Conservation (phyloP, 2,329 filamentous ascomycete genomes). For the Thielaviopsis musarum region DNA sequence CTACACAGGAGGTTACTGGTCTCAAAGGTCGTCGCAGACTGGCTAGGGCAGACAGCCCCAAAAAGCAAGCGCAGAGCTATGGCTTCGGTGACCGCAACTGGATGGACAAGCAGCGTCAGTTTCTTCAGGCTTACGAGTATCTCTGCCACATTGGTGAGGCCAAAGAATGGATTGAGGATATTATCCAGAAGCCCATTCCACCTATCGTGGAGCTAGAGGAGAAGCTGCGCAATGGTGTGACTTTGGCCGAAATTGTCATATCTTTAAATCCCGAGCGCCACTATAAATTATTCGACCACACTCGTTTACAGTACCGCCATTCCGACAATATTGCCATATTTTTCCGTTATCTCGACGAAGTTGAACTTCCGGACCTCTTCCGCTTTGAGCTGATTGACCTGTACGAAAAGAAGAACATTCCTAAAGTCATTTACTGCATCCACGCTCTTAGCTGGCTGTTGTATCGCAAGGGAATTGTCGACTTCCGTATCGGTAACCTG, state of each 20-base stretch:
- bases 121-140: conserved; percentile 93
- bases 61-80: conserved; percentile 26
- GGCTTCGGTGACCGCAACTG: conserved; percentile 75
- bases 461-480: conserved; percentile 83
- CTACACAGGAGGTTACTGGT: conserved; percentile 73
- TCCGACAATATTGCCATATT: conserved; percentile 97
- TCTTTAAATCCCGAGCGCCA: conserved; percentile 63
- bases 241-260: conserved; percentile 84
- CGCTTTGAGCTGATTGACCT: conserved; percentile 93
- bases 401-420: conserved; percentile 99
- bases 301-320: conserved; percentile 80
- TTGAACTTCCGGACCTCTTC: conserved; percentile 87
- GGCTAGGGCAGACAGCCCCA: conserved; percentile 49
- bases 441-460: conserved; percentile 96
- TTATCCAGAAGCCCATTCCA: conserved; percentile 70
- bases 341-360: conserved; percentile 81
- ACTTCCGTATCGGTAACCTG: conserved; percentile 90
- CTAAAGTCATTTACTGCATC: conserved; percentile 97
- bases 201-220: conserved; percentile 91
- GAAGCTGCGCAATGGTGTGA: conserved; percentile 80
- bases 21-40: conserved; percentile 69
- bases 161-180: conserved; percentile 95
- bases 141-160: conserved; percentile 97
- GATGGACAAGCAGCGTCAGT: conserved; percentile 98
- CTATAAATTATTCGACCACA: conserved; percentile 69